These are phyloP conservation scores for Kazachstania psychrophila DNA, from an alignment of 805 yeast genomes.

Conservation along the genomic window DNA sequence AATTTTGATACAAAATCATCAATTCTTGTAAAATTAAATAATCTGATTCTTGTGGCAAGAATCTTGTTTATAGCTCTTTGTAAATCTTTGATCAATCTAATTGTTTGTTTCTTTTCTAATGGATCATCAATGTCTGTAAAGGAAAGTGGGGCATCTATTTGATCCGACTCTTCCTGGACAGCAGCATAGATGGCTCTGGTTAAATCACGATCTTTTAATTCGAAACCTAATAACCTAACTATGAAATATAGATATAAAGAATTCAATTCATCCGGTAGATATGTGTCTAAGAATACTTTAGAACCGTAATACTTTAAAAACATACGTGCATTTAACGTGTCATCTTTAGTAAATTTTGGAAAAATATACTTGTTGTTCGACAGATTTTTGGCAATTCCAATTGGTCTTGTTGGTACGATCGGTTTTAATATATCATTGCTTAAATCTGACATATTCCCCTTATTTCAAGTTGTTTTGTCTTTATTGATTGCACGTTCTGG, in stretches of 20 bases:
- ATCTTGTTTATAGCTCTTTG: constrained; percentile 60
- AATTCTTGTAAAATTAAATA: constrained; percentile 45
- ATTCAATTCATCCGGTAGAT: constrained; percentile 51
- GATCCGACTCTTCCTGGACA: constrained; percentile 18
- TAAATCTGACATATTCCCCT: too few relatives aligned
- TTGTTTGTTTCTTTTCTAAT: constrained; percentile 37
- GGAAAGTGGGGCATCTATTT: neutral
- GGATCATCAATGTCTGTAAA: constrained; percentile 25
- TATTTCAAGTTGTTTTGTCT: too few relatives aligned
- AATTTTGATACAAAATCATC: constrained; percentile 51
- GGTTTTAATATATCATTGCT: constrained; percentile 10
- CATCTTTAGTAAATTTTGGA: constrained; percentile 35
- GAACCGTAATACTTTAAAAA: constrained; percentile 54
- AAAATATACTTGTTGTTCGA: constrained; percentile 27
- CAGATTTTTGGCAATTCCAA: constrained; percentile 19
- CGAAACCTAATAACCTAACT: constrained; percentile 57
- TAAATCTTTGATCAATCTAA: constrained; percentile 41
- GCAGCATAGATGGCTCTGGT: constrained; percentile 26
- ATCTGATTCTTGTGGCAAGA: constrained; percentile 43
- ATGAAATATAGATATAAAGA: constrained; percentile 48
- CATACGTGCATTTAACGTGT: constrained; percentile 39
- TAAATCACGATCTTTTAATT: constrained; percentile 26
- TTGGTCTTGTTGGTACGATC: constrained; percentile 10
- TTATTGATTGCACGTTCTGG: too few relatives aligned
- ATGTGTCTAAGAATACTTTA: constrained; percentile 47